These are phyloP conservation scores for Aspergillus awamori DNA, from an alignment of 2,329 filamentous ascomycete genomes.

Conservation along the genomic window DNA sequence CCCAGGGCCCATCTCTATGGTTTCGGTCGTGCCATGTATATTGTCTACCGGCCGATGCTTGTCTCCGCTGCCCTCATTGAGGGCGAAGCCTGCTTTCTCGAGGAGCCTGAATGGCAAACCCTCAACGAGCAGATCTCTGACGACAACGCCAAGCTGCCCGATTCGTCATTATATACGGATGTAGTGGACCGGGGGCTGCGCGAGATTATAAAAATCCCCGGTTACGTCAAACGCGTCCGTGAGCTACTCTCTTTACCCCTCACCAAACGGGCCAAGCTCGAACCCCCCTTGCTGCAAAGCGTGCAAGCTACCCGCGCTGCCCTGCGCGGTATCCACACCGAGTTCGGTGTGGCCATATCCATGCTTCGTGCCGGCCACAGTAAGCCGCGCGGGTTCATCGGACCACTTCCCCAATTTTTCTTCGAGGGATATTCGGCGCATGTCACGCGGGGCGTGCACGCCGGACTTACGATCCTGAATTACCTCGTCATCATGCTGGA, in stretches of 20 bases:
- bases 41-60: slow-evolving; percentile 40
- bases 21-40: slow-evolving; percentile 38
- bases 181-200: slow-evolving; percentile 34
- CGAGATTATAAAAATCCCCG: slow-evolving; percentile 32
- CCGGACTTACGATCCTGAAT: slow-evolving; percentile 25
- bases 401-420: slow-evolving; percentile 26
- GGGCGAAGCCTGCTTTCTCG: slow-evolving; percentile 39
- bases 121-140: slow-evolving; percentile 33
- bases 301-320: slow-evolving; percentile 25
- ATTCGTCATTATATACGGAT: slow-evolving; percentile 34
- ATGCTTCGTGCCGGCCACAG: slow-evolving; percentile 24
- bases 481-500: slow-evolving; percentile 25
- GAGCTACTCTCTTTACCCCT: slow-evolving; percentile 16
- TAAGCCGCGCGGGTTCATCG: slow-evolving; percentile 23
- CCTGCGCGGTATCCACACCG: slow-evolving; percentile 29
- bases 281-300: slow-evolving; percentile 21
- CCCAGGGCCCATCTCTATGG: slow-evolving; percentile 35
- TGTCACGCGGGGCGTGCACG: slow-evolving; percentile 25
- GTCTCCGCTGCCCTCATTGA: slow-evolving; percentile 38
- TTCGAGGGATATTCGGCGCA: slow-evolving; percentile 26
- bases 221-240: slow-evolving; percentile 27
- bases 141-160: slow-evolving; percentile 31
- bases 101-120: slow-evolving; percentile 38
- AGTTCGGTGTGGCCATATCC: slow-evolving; percentile 29
- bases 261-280: slow-evolving; percentile 13